phyloP scores from a whole-genome alignment of 1,284 basidiomycete genomes.

The Trametes versicolor region DNA sequence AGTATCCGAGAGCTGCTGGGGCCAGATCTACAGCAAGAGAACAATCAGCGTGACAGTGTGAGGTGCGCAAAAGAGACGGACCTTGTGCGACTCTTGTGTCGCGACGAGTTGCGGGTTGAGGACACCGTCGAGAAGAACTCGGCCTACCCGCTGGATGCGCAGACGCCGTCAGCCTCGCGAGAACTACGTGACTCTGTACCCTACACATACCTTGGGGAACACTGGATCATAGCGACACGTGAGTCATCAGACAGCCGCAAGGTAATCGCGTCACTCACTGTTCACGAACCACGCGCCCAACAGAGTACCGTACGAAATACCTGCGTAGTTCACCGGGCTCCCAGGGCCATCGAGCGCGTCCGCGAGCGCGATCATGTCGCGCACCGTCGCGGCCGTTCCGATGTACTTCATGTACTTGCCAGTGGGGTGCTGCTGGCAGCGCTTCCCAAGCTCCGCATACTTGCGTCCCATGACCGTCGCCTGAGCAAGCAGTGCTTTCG shows the following conservation, averaged over 20 bases:
- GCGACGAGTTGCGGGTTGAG: conserved; percentile 19
- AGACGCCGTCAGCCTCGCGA: no score
- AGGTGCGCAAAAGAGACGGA: conserved; percentile 2
- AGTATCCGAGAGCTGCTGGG: conserved; percentile 22
- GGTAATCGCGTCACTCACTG: conserved; percentile 29
- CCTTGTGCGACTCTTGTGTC: conserved; percentile 8
- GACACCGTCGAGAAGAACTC: conserved; percentile 29
- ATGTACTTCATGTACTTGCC: conserved; percentile 20
- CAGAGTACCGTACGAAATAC: conserved; percentile 27
- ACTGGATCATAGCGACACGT: neutral
- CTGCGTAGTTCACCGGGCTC: no score
- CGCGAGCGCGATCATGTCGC: conserved; percentile 28
- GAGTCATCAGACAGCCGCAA: neutral
- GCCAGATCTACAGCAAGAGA: neutral
- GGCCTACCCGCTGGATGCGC: conserved; percentile 36
- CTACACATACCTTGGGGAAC: no score
- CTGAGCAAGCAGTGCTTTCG: conserved; percentile 12
- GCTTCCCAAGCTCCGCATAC: conserved; percentile 11
- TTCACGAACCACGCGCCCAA: conserved; percentile 32
- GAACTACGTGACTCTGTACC: no score
- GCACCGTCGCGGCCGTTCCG: conserved; percentile 24
- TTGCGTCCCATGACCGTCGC: conserved; percentile 12
- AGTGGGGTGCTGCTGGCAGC: conserved; percentile 11
- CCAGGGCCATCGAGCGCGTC: conserved; percentile 33
- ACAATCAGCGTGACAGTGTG: no score